These are phyloP conservation scores for Triangularia verruculosa DNA, from an alignment of 2,329 filamentous ascomycete genomes.

Conservation along the genomic window DNA sequence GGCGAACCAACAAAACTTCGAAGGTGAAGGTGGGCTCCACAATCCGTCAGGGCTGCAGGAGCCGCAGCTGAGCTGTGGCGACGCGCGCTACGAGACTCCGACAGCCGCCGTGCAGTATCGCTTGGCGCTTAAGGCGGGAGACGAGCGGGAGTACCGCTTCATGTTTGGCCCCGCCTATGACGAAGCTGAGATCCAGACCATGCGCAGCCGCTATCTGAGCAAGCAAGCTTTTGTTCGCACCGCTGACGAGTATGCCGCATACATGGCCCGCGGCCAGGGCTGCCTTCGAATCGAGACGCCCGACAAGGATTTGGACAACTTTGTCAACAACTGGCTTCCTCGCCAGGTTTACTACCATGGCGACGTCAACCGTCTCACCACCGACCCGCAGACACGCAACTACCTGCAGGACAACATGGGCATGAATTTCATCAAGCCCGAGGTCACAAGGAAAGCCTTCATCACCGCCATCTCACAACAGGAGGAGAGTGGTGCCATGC, in stretches of 20 bases:
- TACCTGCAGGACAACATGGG: slow-evolving; percentile 61
- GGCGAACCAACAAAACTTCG: slow-evolving; percentile 49
- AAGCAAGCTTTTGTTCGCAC: slow-evolving; percentile 46
- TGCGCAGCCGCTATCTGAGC: slow-evolving; percentile 49
- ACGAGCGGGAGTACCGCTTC: slow-evolving; percentile 49
- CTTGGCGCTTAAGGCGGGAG: slow-evolving; percentile 37
- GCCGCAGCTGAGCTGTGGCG: slow-evolving; percentile 40
- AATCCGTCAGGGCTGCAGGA: slow-evolving; percentile 43
- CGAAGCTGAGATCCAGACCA: slow-evolving; percentile 45
- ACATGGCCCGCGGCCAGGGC: slow-evolving; percentile 49
- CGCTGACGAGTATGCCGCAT: slow-evolving; percentile 46
- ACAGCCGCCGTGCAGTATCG: slow-evolving; percentile 53
- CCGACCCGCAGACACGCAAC: slow-evolving; percentile 58
- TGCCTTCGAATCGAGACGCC: slow-evolving; percentile 53
- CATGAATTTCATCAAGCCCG: slow-evolving; percentile 55
- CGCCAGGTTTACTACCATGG: slow-evolving; percentile 59
- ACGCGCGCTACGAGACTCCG: slow-evolving; percentile 55
- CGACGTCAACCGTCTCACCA: slow-evolving; percentile 56
- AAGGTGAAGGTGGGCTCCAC: slow-evolving; percentile 55
- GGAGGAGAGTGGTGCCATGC: slow-evolving; percentile 54
- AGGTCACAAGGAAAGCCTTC: slow-evolving; percentile 47
- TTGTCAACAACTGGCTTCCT: slow-evolving; percentile 58
- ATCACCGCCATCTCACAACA: slow-evolving; percentile 51
- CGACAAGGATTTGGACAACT: slow-evolving; percentile 53
- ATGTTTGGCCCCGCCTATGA: slow-evolving; percentile 54